These are phyloP conservation scores for Coelastrella sp. DNA, from an alignment of 139 green algal species.

Conservation along the genomic window DNA sequence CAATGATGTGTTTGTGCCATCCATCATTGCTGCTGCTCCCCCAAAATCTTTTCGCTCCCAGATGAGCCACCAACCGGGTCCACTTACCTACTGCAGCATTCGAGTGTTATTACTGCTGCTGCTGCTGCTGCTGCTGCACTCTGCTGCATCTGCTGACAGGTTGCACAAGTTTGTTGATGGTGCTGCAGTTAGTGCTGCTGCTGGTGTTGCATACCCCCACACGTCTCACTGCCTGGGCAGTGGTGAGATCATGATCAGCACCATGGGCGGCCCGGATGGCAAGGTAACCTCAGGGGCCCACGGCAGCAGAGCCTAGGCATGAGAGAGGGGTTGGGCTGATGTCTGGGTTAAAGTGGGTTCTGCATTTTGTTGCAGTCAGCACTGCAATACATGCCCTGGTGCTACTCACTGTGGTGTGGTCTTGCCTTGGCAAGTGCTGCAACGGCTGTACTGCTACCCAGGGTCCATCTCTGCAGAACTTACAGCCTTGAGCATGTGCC, in stretches of 20 bases:
- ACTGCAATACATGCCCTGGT: neutral
- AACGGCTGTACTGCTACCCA: too few species aligned
- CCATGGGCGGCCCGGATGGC: conserved; percentile 35
- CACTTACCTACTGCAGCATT: too few species aligned
- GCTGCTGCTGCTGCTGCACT: neutral
- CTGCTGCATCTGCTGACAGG: neutral
- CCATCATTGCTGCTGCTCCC: neutral
- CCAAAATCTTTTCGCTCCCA: neutral
- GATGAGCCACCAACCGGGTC: too few species aligned
- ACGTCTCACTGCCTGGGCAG: conserved; percentile 78
- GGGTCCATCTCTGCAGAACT: too few species aligned
- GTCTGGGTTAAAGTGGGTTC: neutral
- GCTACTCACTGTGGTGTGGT: neutral
- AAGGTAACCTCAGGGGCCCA: conserved; percentile 1
- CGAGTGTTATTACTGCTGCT: neutral
- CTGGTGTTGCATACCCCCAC: conserved; percentile 75
- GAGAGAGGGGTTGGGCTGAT: neutral
- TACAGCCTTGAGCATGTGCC: too few species aligned
- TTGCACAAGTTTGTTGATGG: conserved; percentile 72
- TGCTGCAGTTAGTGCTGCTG: conserved; percentile 58
- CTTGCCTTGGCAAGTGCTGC: too few species aligned
- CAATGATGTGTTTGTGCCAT: too few species aligned
- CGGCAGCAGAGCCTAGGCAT: neutral
- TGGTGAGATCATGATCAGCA: conserved; percentile 72
- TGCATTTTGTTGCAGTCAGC: neutral